Conservation (phyloP, 305 asterid genomes). For the Solanum aculeatissimum region DNA sequence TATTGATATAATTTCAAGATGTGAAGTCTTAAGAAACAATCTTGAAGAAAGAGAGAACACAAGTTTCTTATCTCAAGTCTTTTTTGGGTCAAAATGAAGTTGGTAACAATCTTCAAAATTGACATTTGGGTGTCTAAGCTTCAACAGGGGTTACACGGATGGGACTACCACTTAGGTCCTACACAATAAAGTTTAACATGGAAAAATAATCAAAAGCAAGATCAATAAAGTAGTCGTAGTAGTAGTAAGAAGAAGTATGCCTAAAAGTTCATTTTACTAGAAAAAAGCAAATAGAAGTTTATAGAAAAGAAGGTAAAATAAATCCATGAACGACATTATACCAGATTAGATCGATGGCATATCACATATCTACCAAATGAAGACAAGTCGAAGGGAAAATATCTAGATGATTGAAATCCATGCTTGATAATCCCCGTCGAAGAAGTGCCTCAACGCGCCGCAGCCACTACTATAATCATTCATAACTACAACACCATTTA, state of each 20-base stretch:
- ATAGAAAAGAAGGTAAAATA: background rate
- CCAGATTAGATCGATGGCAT: background rate
- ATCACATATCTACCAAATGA: background rate
- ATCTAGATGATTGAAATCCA: background rate
- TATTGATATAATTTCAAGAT: background rate
- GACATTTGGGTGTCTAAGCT: conserved; percentile 47
- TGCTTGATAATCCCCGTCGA: background rate
- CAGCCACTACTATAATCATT: background rate
- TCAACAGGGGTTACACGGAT: conserved; percentile 82
- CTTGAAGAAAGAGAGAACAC: background rate
- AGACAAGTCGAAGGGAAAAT: background rate
- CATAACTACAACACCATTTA: background rate
- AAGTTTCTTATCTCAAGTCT: background rate
- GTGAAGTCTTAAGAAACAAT: background rate
- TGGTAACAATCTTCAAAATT: conserved; percentile 10
- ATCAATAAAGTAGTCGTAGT: background rate
- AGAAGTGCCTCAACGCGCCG: too few species aligned
- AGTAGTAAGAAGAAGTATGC: background rate
- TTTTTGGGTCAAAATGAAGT: background rate
- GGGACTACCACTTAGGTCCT: conserved; percentile 83
- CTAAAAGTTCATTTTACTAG: background rate
- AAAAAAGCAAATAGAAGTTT: background rate
- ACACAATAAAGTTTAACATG: background rate
- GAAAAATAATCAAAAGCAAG: background rate
- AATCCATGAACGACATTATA: background rate